Percentiles rank a stretch among this genome's conserved stretches.
Evolutionary conservation across 2,329 filamentous ascomycete species (phyloP).

Genomic region (Gaeumannomyces tritici): DNA sequence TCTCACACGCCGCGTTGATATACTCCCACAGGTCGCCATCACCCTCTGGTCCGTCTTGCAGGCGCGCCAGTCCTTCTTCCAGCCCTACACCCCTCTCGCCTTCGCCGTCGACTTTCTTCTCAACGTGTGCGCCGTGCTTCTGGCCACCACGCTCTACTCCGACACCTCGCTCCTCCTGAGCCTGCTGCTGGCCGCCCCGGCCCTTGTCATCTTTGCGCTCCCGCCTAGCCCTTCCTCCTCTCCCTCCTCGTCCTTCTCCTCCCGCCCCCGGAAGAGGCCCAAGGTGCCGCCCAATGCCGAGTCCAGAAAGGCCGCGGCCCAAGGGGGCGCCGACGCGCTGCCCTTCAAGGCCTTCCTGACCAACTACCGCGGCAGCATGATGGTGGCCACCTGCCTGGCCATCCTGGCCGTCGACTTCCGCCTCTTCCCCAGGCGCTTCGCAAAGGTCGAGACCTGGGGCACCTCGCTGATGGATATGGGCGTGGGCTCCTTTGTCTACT

Average conservation of each 20-base stretch:
- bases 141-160: constrained; percentile 80
- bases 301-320: constrained; percentile 21
- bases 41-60: constrained; percentile 87
- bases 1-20: background rate
- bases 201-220: constrained; percentile 50
- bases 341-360: constrained; percentile 89
- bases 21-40: constrained; percentile 54
- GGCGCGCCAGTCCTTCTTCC: constrained; percentile 75
- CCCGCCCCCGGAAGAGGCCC: constrained; percentile 35
- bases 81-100: constrained; percentile 57
- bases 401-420: constrained; percentile 97
- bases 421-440: constrained; percentile 87
- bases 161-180: constrained; percentile 64
- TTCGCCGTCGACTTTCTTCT: constrained; percentile 77
- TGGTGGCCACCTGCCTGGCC: constrained; percentile 78
- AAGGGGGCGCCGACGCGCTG: constrained; percentile 32
- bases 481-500: constrained; percentile 95
- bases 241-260: no score
- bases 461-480: constrained; percentile 98
- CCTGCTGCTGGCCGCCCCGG: constrained; percentile 63
- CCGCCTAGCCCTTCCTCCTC: constrained; percentile 33
- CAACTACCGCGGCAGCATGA: constrained; percentile 82
- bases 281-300: constrained; percentile 29
- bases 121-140: constrained; percentile 72
- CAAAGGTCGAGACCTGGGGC: constrained; percentile 98